phyloP scores from a whole-genome alignment of 495 filamentous ascomycete species.

The Hypomontagnella submonticulosa region DNA sequence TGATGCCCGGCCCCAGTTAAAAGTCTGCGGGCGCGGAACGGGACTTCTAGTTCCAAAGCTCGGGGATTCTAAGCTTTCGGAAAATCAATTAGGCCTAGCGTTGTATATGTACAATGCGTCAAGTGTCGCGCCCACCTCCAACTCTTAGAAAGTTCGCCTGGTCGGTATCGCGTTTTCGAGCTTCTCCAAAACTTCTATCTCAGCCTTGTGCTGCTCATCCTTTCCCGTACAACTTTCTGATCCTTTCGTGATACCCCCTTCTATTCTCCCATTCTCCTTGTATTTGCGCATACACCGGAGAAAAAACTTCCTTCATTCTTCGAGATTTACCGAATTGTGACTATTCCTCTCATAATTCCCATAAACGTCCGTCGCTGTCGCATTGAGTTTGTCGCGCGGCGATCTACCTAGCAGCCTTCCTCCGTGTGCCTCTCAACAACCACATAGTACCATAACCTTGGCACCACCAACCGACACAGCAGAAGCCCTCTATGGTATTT shows the following conservation, averaged over 20 bases:
- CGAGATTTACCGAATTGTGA: neutral
- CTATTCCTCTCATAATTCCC: neutral
- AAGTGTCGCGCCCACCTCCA: constrained; percentile 41
- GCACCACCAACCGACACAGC: neutral
- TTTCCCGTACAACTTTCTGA: constrained; percentile 35
- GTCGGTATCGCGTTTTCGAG: constrained; percentile 17
- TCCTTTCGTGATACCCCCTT: constrained; percentile 44
- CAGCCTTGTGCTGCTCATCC: constrained; percentile 28
- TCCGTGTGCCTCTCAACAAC: neutral
- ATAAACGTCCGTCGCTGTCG: constrained; percentile 10
- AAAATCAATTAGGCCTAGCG: constrained; percentile 47
- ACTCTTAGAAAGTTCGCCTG: no score
- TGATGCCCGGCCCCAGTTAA: no score
- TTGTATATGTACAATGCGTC: constrained; percentile 47
- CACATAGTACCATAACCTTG: no score
- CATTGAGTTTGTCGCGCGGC: constrained; percentile 9
- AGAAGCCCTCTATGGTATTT: neutral
- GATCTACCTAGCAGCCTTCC: neutral
- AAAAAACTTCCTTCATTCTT: neutral
- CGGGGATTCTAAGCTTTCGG: constrained; percentile 27
- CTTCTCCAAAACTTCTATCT: constrained; percentile 13
- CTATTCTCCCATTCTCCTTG: constrained; percentile 18
- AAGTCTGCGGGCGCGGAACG: no score
- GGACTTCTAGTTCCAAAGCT: no score
- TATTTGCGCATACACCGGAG: constrained; percentile 2